Conservation (phyloP, 805 yeast species). For the Sugiyamaella mastotermitis region DNA sequence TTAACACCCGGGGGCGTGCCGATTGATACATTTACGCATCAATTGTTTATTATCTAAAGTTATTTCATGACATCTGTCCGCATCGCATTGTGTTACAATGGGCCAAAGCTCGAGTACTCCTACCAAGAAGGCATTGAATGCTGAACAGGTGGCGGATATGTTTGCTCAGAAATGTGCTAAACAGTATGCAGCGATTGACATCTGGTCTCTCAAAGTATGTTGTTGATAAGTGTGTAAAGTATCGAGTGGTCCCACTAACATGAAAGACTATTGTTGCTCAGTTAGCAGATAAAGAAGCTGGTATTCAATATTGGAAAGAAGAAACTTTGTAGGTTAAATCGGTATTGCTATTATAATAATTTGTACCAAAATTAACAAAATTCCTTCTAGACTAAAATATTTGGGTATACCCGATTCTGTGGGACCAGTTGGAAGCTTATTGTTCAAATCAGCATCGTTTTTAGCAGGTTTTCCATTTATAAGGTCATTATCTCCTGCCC, state of each 20-base stretch:
- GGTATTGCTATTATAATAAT: background rate
- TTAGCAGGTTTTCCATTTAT: slow-evolving; percentile 49
- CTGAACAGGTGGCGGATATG: slow-evolving; percentile 23
- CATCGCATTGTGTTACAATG: too few relatives aligned
- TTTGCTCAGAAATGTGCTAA: slow-evolving; percentile 32
- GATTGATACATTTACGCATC: too few relatives aligned
- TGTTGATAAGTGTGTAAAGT: background rate
- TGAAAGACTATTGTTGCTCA: slow-evolving; percentile 11
- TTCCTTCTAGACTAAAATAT: slow-evolving; percentile 15
- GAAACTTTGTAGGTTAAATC: slow-evolving; percentile 17
- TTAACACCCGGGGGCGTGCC: too few relatives aligned
- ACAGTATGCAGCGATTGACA: slow-evolving; percentile 32
- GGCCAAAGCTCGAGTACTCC: slow-evolving; percentile 10
- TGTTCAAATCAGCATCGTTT: slow-evolving; percentile 38
- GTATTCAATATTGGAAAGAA: slow-evolving; percentile 22
- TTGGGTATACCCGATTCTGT: slow-evolving; percentile 34
- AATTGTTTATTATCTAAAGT: too few relatives aligned
- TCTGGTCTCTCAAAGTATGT: slow-evolving; percentile 29
- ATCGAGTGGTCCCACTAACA: background rate
- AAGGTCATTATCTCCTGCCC: slow-evolving; percentile 26
- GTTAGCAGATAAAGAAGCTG: slow-evolving; percentile 19
- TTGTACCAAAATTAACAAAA: background rate
- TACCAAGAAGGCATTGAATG: slow-evolving; percentile 12
- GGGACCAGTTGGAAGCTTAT: slow-evolving; percentile 27
- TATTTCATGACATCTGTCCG: too few relatives aligned